Percentiles rank a stretch among this genome's conserved stretches.
These are phyloP conservation scores for Pulveroboletus ravenelii DNA, from an alignment of 768 basidiomycete species.

Conservation along the genomic window DNA sequence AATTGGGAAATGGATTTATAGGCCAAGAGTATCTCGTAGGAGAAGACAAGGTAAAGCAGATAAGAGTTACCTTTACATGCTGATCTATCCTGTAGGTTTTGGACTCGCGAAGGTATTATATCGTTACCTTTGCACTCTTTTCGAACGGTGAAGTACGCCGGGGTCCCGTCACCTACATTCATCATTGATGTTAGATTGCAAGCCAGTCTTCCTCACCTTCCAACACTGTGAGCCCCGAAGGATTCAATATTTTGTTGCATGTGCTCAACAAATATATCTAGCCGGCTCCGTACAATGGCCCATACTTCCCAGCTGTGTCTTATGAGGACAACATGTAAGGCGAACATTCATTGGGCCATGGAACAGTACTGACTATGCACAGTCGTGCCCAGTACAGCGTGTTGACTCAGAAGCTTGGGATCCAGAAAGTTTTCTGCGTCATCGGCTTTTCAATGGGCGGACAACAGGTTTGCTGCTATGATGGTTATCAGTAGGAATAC, in stretches of 20 bases:
- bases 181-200: background rate
- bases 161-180: background rate
- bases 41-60: conserved; percentile 39
- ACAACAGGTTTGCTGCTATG: conserved; percentile 35
- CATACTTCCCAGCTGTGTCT: conserved; percentile 52
- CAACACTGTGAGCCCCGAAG: conserved; percentile 32
- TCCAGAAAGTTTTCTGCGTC: conserved; percentile 42
- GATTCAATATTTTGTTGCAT: background rate
- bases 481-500: background rate
- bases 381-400: conserved; percentile 54
- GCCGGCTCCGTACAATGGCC: conserved; percentile 54
- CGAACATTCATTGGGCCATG: background rate
- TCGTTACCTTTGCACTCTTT: conserved; percentile 56
- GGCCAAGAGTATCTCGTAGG: conserved; percentile 51
- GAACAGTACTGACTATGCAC: background rate
- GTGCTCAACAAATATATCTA: conserved; percentile 17
- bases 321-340: conserved; percentile 56
- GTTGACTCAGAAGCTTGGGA: conserved; percentile 41
- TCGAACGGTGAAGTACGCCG: conserved; percentile 52
- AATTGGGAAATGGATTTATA: conserved; percentile 25
- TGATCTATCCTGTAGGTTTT: conserved; percentile 33
- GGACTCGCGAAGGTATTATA: conserved; percentile 46
- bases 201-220: conserved; percentile 55
- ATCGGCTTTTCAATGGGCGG: conserved; percentile 59
- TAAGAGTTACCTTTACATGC: background rate